phyloP scores from a whole-genome alignment of 169 alveolate species.

The Plasmodium berghei region DNA sequence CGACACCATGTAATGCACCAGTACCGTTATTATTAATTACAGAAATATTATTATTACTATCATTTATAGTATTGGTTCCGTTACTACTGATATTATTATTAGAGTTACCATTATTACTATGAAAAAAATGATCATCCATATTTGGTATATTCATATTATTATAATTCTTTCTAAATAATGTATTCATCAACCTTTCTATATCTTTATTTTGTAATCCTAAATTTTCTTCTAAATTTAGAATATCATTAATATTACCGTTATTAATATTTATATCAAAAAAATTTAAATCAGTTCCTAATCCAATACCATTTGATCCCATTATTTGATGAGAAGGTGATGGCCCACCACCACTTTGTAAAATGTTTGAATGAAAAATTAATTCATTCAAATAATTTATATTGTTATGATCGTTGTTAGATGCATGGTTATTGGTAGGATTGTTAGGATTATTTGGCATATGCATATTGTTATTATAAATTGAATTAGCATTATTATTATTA shows the following conservation, averaged over 20 bases:
- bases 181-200: constrained; percentile 35
- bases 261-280: constrained; percentile 29
- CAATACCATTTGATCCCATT: background rate
- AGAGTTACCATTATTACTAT: background rate
- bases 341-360: constrained; percentile 22
- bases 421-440: background rate
- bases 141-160: constrained; percentile 20
- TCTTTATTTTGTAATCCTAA: constrained; percentile 57
- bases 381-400: constrained; percentile 60
- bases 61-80: background rate
- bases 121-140: constrained; percentile 35
- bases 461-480: background rate
- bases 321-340: no score
- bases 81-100: background rate
- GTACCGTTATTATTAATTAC: background rate
- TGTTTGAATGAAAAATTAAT: constrained; percentile 41
- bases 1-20: background rate
- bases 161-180: constrained; percentile 59
- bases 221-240: constrained; percentile 40
- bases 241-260: constrained; percentile 13
- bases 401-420: background rate
- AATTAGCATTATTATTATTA: constrained; percentile 2
- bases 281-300: background rate
- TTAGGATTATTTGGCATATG: background rate
- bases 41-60: background rate